These are phyloP conservation scores for Sclerotinia subarctica DNA, from an alignment of 2,329 filamentous ascomycete species.

Conservation along the genomic window DNA sequence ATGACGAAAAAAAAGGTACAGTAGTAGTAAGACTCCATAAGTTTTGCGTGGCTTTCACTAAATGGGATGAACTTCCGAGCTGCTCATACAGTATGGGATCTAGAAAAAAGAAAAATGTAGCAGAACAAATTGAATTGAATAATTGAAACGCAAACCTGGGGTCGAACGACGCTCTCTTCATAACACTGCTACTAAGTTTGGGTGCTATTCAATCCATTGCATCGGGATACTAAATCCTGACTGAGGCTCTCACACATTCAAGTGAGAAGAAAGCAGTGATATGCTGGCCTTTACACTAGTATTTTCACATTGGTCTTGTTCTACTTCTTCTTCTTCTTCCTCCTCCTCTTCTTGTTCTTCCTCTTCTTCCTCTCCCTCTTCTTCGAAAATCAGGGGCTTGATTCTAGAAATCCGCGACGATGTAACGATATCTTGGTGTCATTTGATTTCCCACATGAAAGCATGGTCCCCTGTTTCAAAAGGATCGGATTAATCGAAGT, in stretches of 20 bases:
- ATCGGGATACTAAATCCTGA: neutral
- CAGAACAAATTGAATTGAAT: neutral
- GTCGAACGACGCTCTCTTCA: conserved; percentile 15
- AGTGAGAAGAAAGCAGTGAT: neutral
- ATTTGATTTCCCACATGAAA: conserved; percentile 19
- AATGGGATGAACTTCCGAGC: neutral
- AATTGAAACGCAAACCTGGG: conserved; percentile 17
- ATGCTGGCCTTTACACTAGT: neutral
- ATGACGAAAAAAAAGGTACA: conserved; percentile 12
- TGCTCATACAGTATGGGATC: neutral
- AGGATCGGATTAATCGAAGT: conserved; percentile 15
- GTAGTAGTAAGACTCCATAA: neutral
- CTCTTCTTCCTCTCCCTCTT: no score
- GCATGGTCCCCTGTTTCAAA: neutral
- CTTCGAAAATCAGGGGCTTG: neutral
- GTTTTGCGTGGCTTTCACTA: neutral
- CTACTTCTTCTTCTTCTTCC: neutral
- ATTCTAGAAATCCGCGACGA: conserved; percentile 10
- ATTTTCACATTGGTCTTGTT: neutral
- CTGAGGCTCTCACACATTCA: neutral
- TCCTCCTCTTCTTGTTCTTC: neutral
- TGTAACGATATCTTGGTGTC: conserved; percentile 13
- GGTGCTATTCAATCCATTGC: neutral
- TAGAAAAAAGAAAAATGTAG: neutral
- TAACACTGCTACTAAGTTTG: neutral